phyloP scores from a whole-genome alignment of 2,329 filamentous ascomycete species.

The Hypoxylon sp. region DNA sequence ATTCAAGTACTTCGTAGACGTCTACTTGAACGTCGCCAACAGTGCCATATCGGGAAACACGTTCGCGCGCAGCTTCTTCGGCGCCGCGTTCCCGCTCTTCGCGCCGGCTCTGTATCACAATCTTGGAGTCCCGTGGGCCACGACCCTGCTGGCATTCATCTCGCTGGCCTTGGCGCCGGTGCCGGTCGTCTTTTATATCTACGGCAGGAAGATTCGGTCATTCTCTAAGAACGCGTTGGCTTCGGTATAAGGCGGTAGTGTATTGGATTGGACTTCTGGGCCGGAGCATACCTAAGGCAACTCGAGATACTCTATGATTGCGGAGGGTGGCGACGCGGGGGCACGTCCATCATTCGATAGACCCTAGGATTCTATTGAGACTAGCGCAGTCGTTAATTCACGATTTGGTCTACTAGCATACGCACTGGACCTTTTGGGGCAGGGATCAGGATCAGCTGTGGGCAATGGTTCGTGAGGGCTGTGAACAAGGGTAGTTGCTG shows the following conservation, averaged over 20 bases:
- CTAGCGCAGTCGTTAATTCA: neutral
- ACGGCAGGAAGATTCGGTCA: neutral
- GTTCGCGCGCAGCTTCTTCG: slow-evolving; percentile 9
- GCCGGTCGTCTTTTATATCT: slow-evolving; percentile 2
- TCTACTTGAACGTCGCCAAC: slow-evolving; percentile 7
- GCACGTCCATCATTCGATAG: neutral
- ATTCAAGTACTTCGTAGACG: slow-evolving; percentile 19
- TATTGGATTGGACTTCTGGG: neutral
- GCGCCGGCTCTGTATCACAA: slow-evolving; percentile 11
- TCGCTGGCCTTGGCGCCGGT: slow-evolving; percentile 4
- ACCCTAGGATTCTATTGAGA: neutral
- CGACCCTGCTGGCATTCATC: slow-evolving; percentile 7
- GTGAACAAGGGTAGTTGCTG: neutral
- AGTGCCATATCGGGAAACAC: slow-evolving; percentile 9
- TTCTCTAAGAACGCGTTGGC: neutral
- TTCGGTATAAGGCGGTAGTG: slow-evolving; percentile 1
- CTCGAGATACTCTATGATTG: neutral
- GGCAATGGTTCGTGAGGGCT: no score
- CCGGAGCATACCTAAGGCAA: neutral
- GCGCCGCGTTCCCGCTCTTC: slow-evolving; percentile 19
- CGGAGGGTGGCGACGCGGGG: neutral
- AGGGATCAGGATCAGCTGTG: neutral
- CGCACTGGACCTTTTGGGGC: neutral
- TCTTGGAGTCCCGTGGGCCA: slow-evolving; percentile 22
- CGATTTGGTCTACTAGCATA: neutral